Percentiles rank a stretch among this genome's conserved stretches.
phyloP scores from a whole-genome alignment of 805 yeast genomes.

The Spathaspora hagerdaliae region DNA sequence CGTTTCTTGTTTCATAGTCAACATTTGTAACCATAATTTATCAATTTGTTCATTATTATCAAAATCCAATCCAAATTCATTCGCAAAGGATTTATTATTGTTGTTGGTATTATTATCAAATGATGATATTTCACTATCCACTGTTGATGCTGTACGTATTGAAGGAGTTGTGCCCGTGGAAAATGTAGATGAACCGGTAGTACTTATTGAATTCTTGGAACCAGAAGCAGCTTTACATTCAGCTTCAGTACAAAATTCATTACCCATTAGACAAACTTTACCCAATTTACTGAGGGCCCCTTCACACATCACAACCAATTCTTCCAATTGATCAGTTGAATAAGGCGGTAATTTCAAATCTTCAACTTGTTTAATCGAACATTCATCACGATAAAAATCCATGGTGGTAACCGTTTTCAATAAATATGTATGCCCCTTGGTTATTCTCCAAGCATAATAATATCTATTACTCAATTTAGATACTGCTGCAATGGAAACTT shows the following conservation, averaged over 20 bases:
- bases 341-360: conserved; percentile 10
- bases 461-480: conserved; percentile 34
- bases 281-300: conserved; percentile 19
- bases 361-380: neutral
- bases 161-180: conserved; percentile 1
- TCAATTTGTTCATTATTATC: conserved; percentile 28
- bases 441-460: conserved; percentile 38
- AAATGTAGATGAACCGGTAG: neutral
- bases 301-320: conserved; percentile 24
- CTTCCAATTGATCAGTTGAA: conserved; percentile 20
- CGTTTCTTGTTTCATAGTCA: conserved; percentile 23
- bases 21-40: conserved; percentile 31
- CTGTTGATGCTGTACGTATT: too few relatives aligned
- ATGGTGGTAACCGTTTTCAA: conserved; percentile 25
- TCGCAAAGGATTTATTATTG: conserved; percentile 1
- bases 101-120: neutral
- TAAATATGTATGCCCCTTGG: conserved; percentile 30
- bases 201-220: neutral
- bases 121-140: conserved; percentile 7
- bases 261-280: conserved; percentile 9
- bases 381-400: conserved; percentile 22
- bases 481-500: conserved; percentile 29
- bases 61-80: conserved; percentile 13
- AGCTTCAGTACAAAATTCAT: conserved; percentile 10
- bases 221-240: neutral